Percentiles rank a stretch among this genome's conserved stretches.
These are phyloP conservation scores for Pulveroboletus sp. DNA, from an alignment of 768 basidiomycete genomes.

Conservation along the genomic window DNA sequence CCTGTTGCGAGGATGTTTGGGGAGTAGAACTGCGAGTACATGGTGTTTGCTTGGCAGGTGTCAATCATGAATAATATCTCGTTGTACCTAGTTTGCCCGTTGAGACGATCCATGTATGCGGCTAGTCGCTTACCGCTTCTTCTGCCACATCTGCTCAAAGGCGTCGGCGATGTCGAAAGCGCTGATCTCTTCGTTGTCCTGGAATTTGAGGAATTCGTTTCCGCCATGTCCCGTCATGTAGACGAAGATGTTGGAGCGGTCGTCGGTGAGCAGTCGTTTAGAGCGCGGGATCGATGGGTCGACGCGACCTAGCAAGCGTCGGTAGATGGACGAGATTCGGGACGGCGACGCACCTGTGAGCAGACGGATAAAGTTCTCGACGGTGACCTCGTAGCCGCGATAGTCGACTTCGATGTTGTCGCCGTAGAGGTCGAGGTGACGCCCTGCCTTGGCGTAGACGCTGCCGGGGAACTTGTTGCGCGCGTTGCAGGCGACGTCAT, in stretches of 20 bases:
- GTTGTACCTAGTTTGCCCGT: conserved; percentile 53
- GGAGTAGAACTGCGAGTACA: conserved; percentile 92
- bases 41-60: conserved; percentile 95
- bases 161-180: conserved; percentile 98
- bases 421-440: conserved; percentile 85
- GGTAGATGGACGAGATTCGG: neutral
- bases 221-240: conserved; percentile 99
- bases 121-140: conserved; percentile 61
- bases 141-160: conserved; percentile 98
- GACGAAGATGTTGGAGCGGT: conserved; percentile 88
- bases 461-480: conserved; percentile 89
- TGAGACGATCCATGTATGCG: neutral
- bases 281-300: conserved; percentile 82
- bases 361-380: conserved; percentile 91
- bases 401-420: conserved; percentile 98
- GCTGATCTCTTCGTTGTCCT: conserved; percentile 97
- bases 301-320: conserved; percentile 75
- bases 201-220: conserved; percentile 97
- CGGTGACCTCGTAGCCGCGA: conserved; percentile 95
- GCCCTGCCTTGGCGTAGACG: conserved; percentile 85
- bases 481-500: conserved; percentile 91
- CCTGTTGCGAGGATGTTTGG: conserved; percentile 92
- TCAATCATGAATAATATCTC: conserved; percentile 98
- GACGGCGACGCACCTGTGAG: conserved; percentile 65
- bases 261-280: conserved; percentile 88